These are phyloP conservation scores for Sherardia arvensis DNA, from an alignment of 257 asterid species.

Conservation along the genomic window DNA sequence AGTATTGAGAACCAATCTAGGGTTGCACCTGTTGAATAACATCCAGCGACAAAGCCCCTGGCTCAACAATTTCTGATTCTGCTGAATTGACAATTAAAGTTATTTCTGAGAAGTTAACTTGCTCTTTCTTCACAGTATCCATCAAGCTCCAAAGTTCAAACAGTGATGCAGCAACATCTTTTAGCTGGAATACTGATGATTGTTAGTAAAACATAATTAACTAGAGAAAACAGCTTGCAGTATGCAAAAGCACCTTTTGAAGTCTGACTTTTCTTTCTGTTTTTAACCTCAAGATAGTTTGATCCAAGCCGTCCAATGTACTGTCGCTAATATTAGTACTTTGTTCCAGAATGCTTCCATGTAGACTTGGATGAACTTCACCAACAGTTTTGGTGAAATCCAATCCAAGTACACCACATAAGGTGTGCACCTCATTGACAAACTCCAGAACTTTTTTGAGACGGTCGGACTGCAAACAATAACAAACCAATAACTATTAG, in stretches of 20 bases:
- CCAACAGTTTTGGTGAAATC: conserved; percentile 74
- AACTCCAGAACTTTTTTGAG: conserved; percentile 62
- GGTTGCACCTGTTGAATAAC: conserved; percentile 56
- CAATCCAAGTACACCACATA: conserved; percentile 63
- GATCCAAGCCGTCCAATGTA: conserved; percentile 72
- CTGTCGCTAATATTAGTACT: conserved; percentile 69
- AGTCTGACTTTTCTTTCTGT: conserved; percentile 63
- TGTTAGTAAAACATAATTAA: conserved; percentile 16
- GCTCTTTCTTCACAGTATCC: conserved; percentile 66
- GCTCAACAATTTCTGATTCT: conserved; percentile 57
- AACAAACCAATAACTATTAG: background rate
- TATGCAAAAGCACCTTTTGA: conserved; percentile 53
- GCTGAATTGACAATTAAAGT: conserved; percentile 46
- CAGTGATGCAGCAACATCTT: conserved; percentile 60
- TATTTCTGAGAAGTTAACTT: conserved; percentile 37
- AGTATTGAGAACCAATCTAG: background rate
- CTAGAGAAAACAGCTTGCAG: conserved; percentile 8
- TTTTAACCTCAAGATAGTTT: conserved; percentile 55
- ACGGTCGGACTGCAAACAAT: conserved; percentile 66
- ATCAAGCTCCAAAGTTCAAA: conserved; percentile 84
- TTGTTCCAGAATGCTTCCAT: conserved; percentile 46
- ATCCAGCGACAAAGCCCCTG: conserved; percentile 66
- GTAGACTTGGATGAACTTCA: conserved; percentile 84
- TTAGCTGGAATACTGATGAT: conserved; percentile 48
- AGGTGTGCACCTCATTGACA: conserved; percentile 81